Evolutionary conservation across 2,329 filamentous ascomycete genomes (phyloP).

Genomic region (Aspergillus caelatus): DNA sequence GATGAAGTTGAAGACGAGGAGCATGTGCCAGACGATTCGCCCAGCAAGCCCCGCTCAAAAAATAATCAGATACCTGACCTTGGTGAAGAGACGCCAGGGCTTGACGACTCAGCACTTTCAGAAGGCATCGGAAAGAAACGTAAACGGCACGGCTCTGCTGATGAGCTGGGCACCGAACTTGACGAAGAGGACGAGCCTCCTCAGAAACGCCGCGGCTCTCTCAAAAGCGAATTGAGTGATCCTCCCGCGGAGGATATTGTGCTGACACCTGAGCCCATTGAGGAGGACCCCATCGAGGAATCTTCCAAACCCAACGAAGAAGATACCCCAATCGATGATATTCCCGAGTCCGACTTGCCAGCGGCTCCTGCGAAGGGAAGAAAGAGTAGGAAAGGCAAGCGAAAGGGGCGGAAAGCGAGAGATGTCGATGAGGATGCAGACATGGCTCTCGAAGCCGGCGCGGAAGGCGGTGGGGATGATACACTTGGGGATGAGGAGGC

Average conservation of each 20-base stretch:
- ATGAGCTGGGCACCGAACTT: conserved; percentile 38
- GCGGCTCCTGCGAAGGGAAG: conserved; percentile 36
- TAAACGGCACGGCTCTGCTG: conserved; percentile 41
- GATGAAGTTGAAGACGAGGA: conserved; percentile 55
- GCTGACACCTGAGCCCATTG: conserved; percentile 39
- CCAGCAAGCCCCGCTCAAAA: conserved; percentile 42
- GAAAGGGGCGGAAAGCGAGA: conserved; percentile 47
- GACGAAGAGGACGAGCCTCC: conserved; percentile 45
- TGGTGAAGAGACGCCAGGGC: conserved; percentile 25
- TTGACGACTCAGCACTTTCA: conserved; percentile 32
- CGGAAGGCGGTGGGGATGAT: conserved; percentile 49
- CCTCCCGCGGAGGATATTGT: conserved; percentile 36
- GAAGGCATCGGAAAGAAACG: conserved; percentile 44
- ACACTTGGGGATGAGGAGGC: conserved; percentile 54
- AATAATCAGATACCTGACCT: conserved; percentile 31
- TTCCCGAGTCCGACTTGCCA: conserved; percentile 35
- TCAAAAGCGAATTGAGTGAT: conserved; percentile 41
- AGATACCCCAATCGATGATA: conserved; percentile 35
- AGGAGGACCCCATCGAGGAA: conserved; percentile 38
- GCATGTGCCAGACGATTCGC: conserved; percentile 43
- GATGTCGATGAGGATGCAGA: conserved; percentile 42
- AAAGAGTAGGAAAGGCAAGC: conserved; percentile 50
- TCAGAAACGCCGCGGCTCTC: conserved; percentile 45
- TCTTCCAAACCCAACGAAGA: conserved; percentile 32
- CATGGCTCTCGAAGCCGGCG: conserved; percentile 43